Conservation (phyloP, 2,329 filamentous ascomycete genomes). For the Paraphoma sp. region DNA sequence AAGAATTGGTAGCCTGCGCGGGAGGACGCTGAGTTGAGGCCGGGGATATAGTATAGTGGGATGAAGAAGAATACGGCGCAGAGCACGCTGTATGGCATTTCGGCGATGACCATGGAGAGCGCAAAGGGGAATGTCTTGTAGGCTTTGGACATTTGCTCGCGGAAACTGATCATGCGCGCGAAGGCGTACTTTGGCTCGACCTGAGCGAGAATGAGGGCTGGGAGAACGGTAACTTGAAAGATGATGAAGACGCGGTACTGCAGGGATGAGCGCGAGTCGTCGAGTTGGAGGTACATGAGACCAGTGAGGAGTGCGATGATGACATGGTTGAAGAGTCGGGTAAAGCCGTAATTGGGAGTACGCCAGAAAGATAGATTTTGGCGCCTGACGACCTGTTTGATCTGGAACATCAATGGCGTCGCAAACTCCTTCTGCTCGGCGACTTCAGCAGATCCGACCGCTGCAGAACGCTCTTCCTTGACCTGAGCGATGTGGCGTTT, state of each 20-base stretch:
- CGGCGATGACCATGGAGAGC: conserved; percentile 77
- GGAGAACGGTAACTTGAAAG: conserved; percentile 87
- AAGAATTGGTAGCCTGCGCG: conserved; percentile 88
- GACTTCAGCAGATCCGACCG: conserved; percentile 51
- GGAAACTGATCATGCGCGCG: conserved; percentile 81
- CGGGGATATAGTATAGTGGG: conserved; percentile 84
- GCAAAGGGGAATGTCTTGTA: conserved; percentile 84
- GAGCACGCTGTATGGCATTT: conserved; percentile 82
- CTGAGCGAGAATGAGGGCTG: conserved; percentile 81
- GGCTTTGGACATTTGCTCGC: conserved; percentile 84
- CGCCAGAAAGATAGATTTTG: conserved; percentile 84
- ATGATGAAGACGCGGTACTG: conserved; percentile 90
- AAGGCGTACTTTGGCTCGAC: conserved; percentile 85
- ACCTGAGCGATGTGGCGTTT: conserved; percentile 72
- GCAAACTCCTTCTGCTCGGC: conserved; percentile 78
- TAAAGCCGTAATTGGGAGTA: conserved; percentile 88
- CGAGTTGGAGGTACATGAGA: conserved; percentile 78
- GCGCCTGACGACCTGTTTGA: conserved; percentile 74
- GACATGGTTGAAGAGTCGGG: conserved; percentile 83
- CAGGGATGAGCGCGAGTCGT: conserved; percentile 75
- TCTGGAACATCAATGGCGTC: conserved; percentile 78
- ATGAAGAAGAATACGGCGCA: conserved; percentile 84
- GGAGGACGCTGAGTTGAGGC: conserved; percentile 66
- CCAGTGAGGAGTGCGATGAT: conserved; percentile 80
- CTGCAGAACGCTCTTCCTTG: conserved; percentile 65